A percentile compares a stretch with the other conserved stretches of the same genome.
Conservation (phyloP, 1,284 basidiomycete species). For the Malassezia caprae region DNA sequence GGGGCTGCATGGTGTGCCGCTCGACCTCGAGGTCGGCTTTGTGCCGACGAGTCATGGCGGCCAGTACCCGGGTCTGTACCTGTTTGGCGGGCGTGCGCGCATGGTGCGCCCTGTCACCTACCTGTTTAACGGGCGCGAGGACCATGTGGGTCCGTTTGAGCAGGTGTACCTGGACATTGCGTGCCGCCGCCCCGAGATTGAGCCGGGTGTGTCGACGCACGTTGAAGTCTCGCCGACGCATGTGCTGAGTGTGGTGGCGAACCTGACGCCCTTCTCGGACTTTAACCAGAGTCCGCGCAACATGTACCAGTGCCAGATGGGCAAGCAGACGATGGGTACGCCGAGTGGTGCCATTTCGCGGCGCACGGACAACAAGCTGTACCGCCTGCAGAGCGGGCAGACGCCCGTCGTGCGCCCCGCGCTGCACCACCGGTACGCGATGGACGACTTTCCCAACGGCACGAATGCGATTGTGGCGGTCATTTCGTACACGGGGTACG, state of each 20-base stretch:
- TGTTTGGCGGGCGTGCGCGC: constrained; percentile 75
- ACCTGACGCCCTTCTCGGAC: constrained; percentile 65
- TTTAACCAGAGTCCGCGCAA: constrained; percentile 71
- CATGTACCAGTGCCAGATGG: constrained; percentile 76
- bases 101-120: constrained; percentile 99
- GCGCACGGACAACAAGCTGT: constrained; percentile 96
- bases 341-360: constrained; percentile 81
- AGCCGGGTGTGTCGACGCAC: constrained; percentile 66
- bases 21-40: constrained; percentile 89
- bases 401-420: constrained; percentile 86
- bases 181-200: constrained; percentile 77
- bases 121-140: constrained; percentile 70
- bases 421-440: constrained; percentile 89
- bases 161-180: constrained; percentile 99
- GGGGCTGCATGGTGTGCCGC: constrained; percentile 63
- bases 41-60: constrained; percentile 83
- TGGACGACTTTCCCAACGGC: constrained; percentile 97
- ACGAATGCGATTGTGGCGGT: constrained; percentile 97
- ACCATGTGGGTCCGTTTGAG: constrained; percentile 91
- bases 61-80: constrained; percentile 90
- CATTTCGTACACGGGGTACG: constrained; percentile 98
- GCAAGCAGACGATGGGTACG: constrained; percentile 99
- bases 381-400: constrained; percentile 88
- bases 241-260: constrained; percentile 69
- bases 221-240: constrained; percentile 90